These are phyloP conservation scores for Lindgomyces ingoldianus DNA, from an alignment of 495 filamentous ascomycete genomes.

Conservation along the genomic window DNA sequence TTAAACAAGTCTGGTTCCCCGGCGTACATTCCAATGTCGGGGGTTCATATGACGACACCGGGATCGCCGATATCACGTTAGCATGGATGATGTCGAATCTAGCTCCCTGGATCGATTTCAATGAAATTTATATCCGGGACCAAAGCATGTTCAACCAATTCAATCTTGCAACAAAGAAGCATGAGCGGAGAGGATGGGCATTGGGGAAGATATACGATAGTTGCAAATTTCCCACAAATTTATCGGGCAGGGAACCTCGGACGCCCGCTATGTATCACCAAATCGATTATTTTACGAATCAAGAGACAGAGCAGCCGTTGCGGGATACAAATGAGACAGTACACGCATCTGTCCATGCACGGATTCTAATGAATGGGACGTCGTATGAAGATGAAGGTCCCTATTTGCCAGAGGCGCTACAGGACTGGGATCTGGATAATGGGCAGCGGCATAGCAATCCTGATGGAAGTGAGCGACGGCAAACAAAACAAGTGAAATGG, in stretches of 20 bases:
- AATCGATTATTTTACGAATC: not conserved
- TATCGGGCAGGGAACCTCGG: constrained; percentile 5
- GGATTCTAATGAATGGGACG: not conserved
- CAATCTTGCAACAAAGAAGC: not conserved
- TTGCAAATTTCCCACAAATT: constrained; percentile 70
- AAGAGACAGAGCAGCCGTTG: not conserved
- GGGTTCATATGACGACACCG: constrained; percentile 31
- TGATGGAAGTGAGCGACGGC: not conserved
- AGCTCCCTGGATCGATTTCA: constrained; percentile 43
- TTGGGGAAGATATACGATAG: constrained; percentile 79
- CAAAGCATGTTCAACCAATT: constrained; percentile 57
- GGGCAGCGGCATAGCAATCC: not conserved
- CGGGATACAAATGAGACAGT: not conserved
- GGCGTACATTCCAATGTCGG: constrained; percentile 28
- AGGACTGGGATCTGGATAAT: constrained; percentile 2
- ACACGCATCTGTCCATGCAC: not conserved
- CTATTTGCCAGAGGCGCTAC: constrained; percentile 4
- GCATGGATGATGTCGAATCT: constrained; percentile 43
- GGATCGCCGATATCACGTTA: constrained; percentile 38
- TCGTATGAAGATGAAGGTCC: constrained; percentile 6
- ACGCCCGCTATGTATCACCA: constrained; percentile 6
- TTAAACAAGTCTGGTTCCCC: constrained; percentile 30
- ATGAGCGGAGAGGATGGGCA: constrained; percentile 76
- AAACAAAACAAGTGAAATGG: not conserved
- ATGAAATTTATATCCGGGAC: constrained; percentile 81